phyloP scores from a whole-genome alignment of 176 grass and related monocot genomes.

The Musa schizocarpa region DNA sequence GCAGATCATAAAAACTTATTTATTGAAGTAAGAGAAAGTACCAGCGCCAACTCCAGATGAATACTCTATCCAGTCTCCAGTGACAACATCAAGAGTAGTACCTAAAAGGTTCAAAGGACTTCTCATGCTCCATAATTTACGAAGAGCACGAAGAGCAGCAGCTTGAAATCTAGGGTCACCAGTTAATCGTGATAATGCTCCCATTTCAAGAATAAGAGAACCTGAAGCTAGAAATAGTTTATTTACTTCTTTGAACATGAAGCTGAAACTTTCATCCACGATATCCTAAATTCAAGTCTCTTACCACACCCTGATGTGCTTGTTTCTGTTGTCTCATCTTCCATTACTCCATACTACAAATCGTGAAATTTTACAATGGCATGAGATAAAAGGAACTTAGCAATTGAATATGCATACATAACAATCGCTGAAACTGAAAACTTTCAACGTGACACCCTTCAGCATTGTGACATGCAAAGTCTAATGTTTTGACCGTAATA shows the following conservation, averaged over 20 bases:
- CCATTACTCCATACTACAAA: slow-evolving; percentile 85
- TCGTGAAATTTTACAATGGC: background rate
- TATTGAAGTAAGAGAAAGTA: slow-evolving; percentile 37
- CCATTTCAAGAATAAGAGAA: slow-evolving; percentile 99
- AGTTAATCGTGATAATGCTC: slow-evolving; percentile 69
- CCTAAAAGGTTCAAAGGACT: slow-evolving; percentile 94
- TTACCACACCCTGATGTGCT: slow-evolving; percentile 97
- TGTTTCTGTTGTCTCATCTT: slow-evolving; percentile 94
- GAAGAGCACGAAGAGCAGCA: slow-evolving; percentile 79
- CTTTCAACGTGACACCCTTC: background rate
- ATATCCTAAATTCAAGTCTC: slow-evolving; percentile 20
- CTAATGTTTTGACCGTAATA: too few relatives aligned
- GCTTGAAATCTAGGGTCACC: slow-evolving; percentile 85
- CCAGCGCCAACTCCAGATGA: slow-evolving; percentile 95
- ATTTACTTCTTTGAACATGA: slow-evolving; percentile 24
- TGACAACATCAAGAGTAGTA: slow-evolving; percentile 82
- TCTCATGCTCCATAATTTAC: slow-evolving; percentile 98
- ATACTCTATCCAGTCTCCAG: slow-evolving; percentile 89
- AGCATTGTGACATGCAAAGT: background rate
- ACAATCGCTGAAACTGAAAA: background rate
- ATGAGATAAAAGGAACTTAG: background rate
- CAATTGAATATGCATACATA: background rate
- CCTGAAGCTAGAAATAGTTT: slow-evolving; percentile 30
- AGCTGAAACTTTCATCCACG: slow-evolving; percentile 10
- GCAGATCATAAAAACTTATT: background rate